These are phyloP conservation scores for Suhomyces vadensis DNA, from an alignment of 805 yeast genomes.

Conservation along the genomic window DNA sequence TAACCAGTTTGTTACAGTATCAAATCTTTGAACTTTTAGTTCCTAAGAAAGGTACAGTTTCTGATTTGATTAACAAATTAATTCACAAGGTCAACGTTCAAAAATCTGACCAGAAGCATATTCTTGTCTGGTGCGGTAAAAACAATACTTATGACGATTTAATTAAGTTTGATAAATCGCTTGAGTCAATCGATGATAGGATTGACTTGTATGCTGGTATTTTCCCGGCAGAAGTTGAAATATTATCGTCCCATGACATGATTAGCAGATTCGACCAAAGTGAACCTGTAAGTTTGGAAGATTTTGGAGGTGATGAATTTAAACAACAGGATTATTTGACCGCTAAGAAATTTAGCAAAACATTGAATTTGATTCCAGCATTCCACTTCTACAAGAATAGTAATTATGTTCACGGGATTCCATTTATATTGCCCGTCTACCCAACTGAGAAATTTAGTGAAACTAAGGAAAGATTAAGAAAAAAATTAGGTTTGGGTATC, in stretches of 20 bases:
- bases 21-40: slow-evolving; percentile 69
- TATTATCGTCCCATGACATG: slow-evolving; percentile 38
- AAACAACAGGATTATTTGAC: slow-evolving; percentile 24
- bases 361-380: slow-evolving; percentile 56
- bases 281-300: slow-evolving; percentile 21
- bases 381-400: slow-evolving; percentile 76
- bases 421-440: slow-evolving; percentile 73
- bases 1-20: slow-evolving; percentile 67
- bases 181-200: slow-evolving; percentile 35
- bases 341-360: slow-evolving; percentile 26
- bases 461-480: slow-evolving; percentile 67
- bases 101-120: slow-evolving; percentile 44
- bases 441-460: slow-evolving; percentile 65
- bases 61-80: slow-evolving; percentile 55
- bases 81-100: slow-evolving; percentile 55
- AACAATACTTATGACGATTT: slow-evolving; percentile 41
- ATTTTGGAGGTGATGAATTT: slow-evolving; percentile 26
- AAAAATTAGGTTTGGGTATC: slow-evolving; percentile 71
- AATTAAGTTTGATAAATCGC: slow-evolving; percentile 35
- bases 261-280: slow-evolving; percentile 22
- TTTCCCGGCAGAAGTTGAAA: slow-evolving; percentile 45
- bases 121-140: slow-evolving; percentile 60
- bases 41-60: slow-evolving; percentile 61
- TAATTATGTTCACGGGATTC: slow-evolving; percentile 72
- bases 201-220: slow-evolving; percentile 42